phyloP scores from a whole-genome alignment of 345 rosid genomes.

The Iberis pinnata region DNA sequence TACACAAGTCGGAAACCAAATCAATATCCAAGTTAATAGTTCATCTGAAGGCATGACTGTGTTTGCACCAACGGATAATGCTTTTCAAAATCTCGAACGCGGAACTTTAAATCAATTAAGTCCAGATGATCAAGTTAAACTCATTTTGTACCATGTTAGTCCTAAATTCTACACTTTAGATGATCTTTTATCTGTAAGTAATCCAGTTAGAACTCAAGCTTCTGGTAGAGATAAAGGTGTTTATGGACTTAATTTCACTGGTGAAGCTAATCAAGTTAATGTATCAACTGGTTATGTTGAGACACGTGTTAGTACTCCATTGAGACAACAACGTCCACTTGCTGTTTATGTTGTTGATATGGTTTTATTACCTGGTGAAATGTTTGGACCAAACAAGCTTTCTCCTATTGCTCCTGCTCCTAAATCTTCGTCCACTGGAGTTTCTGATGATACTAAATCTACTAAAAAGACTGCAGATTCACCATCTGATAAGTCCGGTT shows the following conservation, averaged over 20 bases:
- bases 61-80: conserved; percentile 81
- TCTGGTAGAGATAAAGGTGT: conserved; percentile 38
- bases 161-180: conserved; percentile 48
- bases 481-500: too few species aligned
- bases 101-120: conserved; percentile 46
- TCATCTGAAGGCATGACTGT: conserved; percentile 74
- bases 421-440: too few species aligned
- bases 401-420: conserved; percentile 40
- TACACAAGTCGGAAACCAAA: conserved; percentile 51
- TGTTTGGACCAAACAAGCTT: conserved; percentile 40
- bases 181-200: conserved; percentile 53
- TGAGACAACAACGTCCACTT: conserved; percentile 45
- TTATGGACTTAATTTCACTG: conserved; percentile 61
- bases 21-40: conserved; percentile 58
- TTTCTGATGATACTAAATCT: too few species aligned
- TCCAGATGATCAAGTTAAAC: conserved; percentile 47
- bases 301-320: conserved; percentile 52
- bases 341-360: conserved; percentile 73
- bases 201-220: conserved; percentile 70
- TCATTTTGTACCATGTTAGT: conserved; percentile 50
- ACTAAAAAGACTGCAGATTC: too few species aligned
- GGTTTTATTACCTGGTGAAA: conserved; percentile 61
- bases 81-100: conserved; percentile 55
- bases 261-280: conserved; percentile 64
- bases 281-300: conserved; percentile 58